phyloP scores from a whole-genome alignment of 495 filamentous ascomycete genomes.

The Niebla homalea region DNA sequence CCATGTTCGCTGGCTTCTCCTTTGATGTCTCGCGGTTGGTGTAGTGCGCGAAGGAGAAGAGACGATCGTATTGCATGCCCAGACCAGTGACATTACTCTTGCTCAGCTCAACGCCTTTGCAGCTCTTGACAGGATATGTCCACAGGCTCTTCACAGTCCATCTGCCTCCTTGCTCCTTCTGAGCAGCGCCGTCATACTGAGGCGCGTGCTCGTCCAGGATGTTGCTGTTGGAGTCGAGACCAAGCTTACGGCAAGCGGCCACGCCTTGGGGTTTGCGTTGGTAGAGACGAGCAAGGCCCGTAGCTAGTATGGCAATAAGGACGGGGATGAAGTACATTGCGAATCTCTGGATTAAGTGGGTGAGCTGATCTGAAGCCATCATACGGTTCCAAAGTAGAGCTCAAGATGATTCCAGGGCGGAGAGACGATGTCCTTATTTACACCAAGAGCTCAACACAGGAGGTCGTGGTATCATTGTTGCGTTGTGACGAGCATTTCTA shows the following conservation, averaged over 20 bases:
- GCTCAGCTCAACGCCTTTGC: slow-evolving; percentile 62
- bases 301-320: not conserved
- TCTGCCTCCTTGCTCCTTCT: not conserved
- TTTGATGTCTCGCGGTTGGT: slow-evolving; percentile 27
- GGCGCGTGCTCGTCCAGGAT: slow-evolving; percentile 24
- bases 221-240: slow-evolving; percentile 26
- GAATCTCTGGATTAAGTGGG: not conserved
- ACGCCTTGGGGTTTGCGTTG: not conserved
- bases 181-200: slow-evolving; percentile 1
- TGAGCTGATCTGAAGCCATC: too few species aligned
- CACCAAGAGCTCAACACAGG: too few species aligned
- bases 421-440: too few species aligned
- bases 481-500: too few species aligned
- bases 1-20: slow-evolving; percentile 32
- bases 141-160: slow-evolving; percentile 68
- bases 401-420: too few species aligned
- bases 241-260: slow-evolving; percentile 25
- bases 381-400: too few species aligned
- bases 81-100: slow-evolving; percentile 50
- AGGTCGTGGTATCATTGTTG: too few species aligned
- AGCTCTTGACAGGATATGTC: slow-evolving; percentile 83
- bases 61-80: slow-evolving; percentile 71
- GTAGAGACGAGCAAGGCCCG: not conserved
- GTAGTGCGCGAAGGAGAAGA: slow-evolving; percentile 69
- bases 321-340: slow-evolving; percentile 6